phyloP scores from a whole-genome alignment of 1,284 basidiomycete genomes.

The Xerocomus nothofagi region DNA sequence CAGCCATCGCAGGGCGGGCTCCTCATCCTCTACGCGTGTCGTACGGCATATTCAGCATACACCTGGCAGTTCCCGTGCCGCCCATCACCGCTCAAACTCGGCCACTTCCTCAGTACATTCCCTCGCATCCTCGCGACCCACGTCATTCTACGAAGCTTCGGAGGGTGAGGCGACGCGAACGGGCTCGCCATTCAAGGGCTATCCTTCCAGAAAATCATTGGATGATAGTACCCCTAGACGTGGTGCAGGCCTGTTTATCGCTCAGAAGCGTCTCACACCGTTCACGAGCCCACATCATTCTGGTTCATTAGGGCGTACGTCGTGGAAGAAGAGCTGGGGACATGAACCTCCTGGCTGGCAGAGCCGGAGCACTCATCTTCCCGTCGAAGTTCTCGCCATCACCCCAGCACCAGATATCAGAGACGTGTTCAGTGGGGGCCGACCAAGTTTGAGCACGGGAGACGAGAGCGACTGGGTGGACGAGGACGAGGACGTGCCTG shows the following conservation, averaged over 20 bases:
- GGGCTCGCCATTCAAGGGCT: constrained; percentile 51
- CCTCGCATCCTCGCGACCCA: constrained; percentile 67
- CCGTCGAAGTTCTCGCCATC: constrained; percentile 70
- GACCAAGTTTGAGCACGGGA: constrained; percentile 57
- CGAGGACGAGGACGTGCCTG: constrained; percentile 73
- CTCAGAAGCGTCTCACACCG: constrained; percentile 70
- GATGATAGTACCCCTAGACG: constrained; percentile 52
- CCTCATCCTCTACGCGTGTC: constrained; percentile 76
- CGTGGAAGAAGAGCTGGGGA: constrained; percentile 87
- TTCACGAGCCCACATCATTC: constrained; percentile 53
- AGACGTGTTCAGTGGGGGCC: constrained; percentile 69
- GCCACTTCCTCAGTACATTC: constrained; percentile 74
- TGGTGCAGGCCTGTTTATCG: constrained; percentile 58
- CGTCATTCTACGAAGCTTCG: constrained; percentile 72
- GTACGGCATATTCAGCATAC: constrained; percentile 59
- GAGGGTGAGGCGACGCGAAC: constrained; percentile 60
- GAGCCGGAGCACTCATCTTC: constrained; percentile 63
- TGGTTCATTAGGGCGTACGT: constrained; percentile 60
- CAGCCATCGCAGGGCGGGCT: constrained; percentile 64
- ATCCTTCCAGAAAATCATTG: constrained; percentile 40
- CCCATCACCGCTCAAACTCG: constrained; percentile 68
- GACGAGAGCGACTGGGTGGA: constrained; percentile 85
- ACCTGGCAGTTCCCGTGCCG: constrained; percentile 34
- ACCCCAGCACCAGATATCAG: constrained; percentile 63
- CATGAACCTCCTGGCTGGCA: constrained; percentile 83